Evolutionary conservation across 306 rosid species (phyloP).

Genomic region (Herpetospermum pedunculosum): DNA sequence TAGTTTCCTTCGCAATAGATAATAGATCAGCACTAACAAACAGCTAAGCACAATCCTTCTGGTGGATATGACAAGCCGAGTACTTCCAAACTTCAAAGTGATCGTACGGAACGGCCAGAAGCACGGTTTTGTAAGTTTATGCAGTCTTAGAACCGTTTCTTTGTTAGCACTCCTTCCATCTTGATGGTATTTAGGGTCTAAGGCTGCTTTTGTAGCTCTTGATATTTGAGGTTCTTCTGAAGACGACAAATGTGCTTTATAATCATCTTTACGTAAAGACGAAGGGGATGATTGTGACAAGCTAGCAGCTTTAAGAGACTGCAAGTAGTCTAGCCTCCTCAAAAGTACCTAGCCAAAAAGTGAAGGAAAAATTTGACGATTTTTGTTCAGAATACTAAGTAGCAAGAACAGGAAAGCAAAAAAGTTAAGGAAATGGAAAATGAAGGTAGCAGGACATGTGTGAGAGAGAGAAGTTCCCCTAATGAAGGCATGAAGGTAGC

Average conservation of each 20-base stretch:
- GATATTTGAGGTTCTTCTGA: conserved; percentile 14
- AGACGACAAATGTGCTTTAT: conserved; percentile 18
- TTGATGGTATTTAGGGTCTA: conserved; percentile 15
- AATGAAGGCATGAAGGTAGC: too few species aligned
- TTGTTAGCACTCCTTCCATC: conserved; percentile 19
- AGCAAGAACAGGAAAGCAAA: neutral
- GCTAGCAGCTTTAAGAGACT: conserved; percentile 35
- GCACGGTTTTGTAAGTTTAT: conserved; percentile 42
- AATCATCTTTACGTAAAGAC: conserved; percentile 16
- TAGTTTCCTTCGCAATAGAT: conserved; percentile 45
- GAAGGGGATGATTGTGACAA: conserved; percentile 24
- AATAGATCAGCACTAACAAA: conserved; percentile 38
- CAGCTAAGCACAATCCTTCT: conserved; percentile 49
- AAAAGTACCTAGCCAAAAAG: conserved; percentile 35
- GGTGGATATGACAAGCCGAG: conserved; percentile 39
- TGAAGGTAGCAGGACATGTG: neutral
- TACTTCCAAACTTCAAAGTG: conserved; percentile 52
- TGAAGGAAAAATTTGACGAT: neutral
- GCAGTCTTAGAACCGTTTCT: conserved; percentile 29
- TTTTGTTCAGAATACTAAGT: neutral
- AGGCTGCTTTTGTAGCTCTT: conserved; percentile 18
- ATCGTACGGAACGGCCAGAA: conserved; percentile 56
- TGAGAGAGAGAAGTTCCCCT: too few species aligned
- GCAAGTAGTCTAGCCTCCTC: conserved; percentile 50
- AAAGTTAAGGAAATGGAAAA: neutral